Base-by-base conservation (phyloP, 176 grass and related monocot species). In the Eragrostis curvula region DNA sequence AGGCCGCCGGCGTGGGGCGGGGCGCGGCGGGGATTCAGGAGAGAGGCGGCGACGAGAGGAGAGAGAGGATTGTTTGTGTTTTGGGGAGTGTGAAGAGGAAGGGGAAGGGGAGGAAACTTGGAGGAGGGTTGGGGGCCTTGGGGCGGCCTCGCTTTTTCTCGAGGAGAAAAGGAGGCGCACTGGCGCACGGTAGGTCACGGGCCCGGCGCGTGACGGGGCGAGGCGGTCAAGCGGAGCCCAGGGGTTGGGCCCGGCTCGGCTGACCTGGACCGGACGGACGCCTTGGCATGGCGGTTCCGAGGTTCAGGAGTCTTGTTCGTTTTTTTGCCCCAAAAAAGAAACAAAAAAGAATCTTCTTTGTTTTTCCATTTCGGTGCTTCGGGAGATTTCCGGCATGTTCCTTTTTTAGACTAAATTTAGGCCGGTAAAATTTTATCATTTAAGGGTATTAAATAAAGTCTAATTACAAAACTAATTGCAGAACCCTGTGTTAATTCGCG, bases 161-260 rank as follows among this genome's bases (percentile, higher is more conserved):
- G 56, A 66, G 59, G 61, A 52, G 16, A 73, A 70, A 64, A 45
- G 64, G 81, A 47, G 71, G 65, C 78, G 36, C 81, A 73, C 23
- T 41, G 55, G 74, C 16, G 59, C 83, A 65, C 71, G 40, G 83
- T 85, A 71, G 82, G 83, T 76, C 86, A 89, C 82, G 82, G 70
- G 53, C 44, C 53, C 77, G 52, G 70, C 70, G 62, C 75, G 62
- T 80, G 87, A 79, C 57, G 47, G 47, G 30, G 48, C 10, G 0
- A n/a, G 32, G 4, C 32, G 32, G 32, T 36, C 32, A n/a, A n/a
- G n/a, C n/a, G n/a, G 32, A 36, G 32, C 32, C 32, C 32, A 36
- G 32, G 32, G 32, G n/a, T n/a, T 18, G 11, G 28, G 68, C 39
- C 32, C 3, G 3, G 28, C 40, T 9, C 20, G 36, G 72, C 62